Evolutionary conservation across 805 yeast species (phyloP).

Genomic region (Pichia eremophila): DNA sequence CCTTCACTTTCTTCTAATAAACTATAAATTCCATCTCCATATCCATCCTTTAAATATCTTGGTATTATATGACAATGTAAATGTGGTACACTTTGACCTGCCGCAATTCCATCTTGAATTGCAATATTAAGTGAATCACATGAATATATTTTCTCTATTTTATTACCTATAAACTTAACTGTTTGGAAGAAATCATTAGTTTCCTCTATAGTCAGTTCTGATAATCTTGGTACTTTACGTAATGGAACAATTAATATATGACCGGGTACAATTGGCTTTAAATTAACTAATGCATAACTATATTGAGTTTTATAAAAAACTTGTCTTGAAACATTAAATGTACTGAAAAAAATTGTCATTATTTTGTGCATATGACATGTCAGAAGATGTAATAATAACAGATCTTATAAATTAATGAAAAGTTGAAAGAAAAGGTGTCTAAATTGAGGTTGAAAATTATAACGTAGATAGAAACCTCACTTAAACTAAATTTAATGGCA

Average conservation of each 20-base stretch:
- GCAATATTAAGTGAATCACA: constrained; percentile 86
- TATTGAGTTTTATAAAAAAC: constrained; percentile 49
- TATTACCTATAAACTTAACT: constrained; percentile 58
- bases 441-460: not conserved
- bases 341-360: constrained; percentile 35
- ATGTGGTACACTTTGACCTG: constrained; percentile 96
- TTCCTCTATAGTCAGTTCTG: constrained; percentile 66
- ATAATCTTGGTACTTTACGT: constrained; percentile 55
- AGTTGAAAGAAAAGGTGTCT: too few relatives aligned
- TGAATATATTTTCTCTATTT: constrained; percentile 55
- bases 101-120: constrained; percentile 92
- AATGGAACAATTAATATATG: constrained; percentile 85
- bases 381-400: too few relatives aligned
- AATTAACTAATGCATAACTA: constrained; percentile 80
- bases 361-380: too few relatives aligned
- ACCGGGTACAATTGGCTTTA: constrained; percentile 90
- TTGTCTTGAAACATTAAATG: constrained; percentile 47
- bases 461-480: too few relatives aligned
- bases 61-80: constrained; percentile 93
- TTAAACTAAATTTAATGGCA: too few relatives aligned
- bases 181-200: constrained; percentile 68
- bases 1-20: constrained; percentile 49
- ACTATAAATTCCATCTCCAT: constrained; percentile 68
- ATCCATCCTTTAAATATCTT: constrained; percentile 48
- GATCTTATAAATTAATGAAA: too few relatives aligned